phyloP scores from a whole-genome alignment of 352 stramenopile genomes.

The Pythium oligandrum region DNA sequence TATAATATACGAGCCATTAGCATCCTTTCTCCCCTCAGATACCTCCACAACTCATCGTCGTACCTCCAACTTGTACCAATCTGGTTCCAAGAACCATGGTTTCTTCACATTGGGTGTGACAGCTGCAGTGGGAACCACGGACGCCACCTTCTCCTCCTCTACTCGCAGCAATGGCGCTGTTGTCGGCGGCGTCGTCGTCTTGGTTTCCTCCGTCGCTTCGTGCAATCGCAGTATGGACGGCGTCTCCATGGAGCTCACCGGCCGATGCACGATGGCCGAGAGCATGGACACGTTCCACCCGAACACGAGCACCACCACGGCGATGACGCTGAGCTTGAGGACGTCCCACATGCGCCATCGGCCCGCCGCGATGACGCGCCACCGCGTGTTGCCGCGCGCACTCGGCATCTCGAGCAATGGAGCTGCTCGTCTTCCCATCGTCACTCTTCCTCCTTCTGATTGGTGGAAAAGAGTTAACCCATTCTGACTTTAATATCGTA shows the following conservation, averaged over 20 bases:
- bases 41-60: neutral
- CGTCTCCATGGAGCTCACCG: neutral
- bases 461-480: constrained; percentile 2
- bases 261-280: constrained; percentile 17
- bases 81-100: constrained; percentile 51
- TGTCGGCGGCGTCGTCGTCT: neutral
- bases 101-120: constrained; percentile 3
- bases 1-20: neutral
- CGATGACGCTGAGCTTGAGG: constrained; percentile 21
- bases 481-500: neutral
- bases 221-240: neutral
- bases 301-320: constrained; percentile 34
- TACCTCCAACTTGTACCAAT: constrained; percentile 41
- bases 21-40: no score
- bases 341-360: constrained; percentile 16
- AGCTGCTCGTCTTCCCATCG: no score
- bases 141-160: neutral
- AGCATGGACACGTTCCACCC: constrained; percentile 57
- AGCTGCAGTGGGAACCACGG: neutral
- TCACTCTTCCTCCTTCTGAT: neutral
- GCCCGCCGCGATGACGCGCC: neutral
- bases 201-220: neutral
- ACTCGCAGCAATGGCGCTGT: constrained; percentile 6
- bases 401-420: neutral
- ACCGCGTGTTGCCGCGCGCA: constrained; percentile 21